phyloP scores from a whole-genome alignment of 2,329 filamentous ascomycete species.

The Phyllosticta citriasiana region DNA sequence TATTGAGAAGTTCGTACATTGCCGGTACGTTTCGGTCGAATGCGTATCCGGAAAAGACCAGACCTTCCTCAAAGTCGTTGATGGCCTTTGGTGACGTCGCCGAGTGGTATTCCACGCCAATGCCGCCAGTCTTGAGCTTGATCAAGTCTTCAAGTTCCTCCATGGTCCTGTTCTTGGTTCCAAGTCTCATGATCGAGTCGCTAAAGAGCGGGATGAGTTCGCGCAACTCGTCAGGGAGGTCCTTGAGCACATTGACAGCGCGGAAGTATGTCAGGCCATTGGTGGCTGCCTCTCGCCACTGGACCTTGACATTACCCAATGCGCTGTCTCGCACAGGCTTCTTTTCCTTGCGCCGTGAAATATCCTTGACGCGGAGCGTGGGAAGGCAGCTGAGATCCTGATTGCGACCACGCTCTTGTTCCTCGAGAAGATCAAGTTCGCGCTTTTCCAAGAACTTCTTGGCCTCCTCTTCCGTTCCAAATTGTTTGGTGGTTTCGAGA shows the following conservation, averaged over 20 bases:
- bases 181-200: constrained; percentile 85
- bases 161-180: constrained; percentile 79
- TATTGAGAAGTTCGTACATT: constrained; percentile 80
- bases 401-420: constrained; percentile 74
- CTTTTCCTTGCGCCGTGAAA: constrained; percentile 66
- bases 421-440: constrained; percentile 68
- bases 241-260: constrained; percentile 68
- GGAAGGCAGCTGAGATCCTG: constrained; percentile 83
- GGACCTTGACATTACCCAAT: constrained; percentile 57
- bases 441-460: constrained; percentile 62
- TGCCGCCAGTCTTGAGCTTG: constrained; percentile 89
- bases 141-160: constrained; percentile 93
- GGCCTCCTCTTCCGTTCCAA: constrained; percentile 62
- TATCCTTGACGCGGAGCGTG: constrained; percentile 79
- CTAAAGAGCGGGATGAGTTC: constrained; percentile 82
- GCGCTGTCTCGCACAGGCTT: constrained; percentile 54
- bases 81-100: constrained; percentile 67
- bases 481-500: constrained; percentile 53
- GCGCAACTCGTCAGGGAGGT: constrained; percentile 74
- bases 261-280: constrained; percentile 96
- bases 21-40: constrained; percentile 81
- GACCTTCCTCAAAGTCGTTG: constrained; percentile 63
- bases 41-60: constrained; percentile 77
- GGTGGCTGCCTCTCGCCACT: constrained; percentile 87
- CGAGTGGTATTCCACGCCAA: constrained; percentile 77